A percentile compares a stretch with the other conserved stretches of the same genome.
These are phyloP conservation scores for Microdochium nivale DNA, from an alignment of 2,329 filamentous ascomycete species.

Conservation along the genomic window DNA sequence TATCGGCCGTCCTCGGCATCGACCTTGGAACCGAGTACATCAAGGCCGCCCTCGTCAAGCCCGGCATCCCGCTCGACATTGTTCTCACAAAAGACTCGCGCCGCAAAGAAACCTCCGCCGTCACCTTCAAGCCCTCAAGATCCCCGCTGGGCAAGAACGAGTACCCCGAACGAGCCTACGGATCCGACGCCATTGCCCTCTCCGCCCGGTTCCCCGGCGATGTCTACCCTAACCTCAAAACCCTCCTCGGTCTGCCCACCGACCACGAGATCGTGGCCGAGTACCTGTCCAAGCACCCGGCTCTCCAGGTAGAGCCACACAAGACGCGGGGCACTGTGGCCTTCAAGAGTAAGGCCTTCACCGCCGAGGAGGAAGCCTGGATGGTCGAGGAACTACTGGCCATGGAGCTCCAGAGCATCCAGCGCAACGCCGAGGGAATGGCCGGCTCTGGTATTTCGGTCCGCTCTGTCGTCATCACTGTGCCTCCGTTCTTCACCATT, in stretches of 20 bases:
- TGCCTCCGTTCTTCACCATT: slow-evolving; percentile 81
- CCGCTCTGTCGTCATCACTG: slow-evolving; percentile 77
- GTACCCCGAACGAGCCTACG: slow-evolving; percentile 86
- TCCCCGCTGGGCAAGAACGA: slow-evolving; percentile 51
- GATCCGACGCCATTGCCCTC: slow-evolving; percentile 82
- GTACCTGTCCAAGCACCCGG: slow-evolving; percentile 72
- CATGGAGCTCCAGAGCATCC: slow-evolving; percentile 91
- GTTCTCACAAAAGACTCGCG: slow-evolving; percentile 97
- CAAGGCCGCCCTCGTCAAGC: slow-evolving; percentile 92
- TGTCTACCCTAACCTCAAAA: slow-evolving; percentile 90
- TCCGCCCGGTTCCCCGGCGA: slow-evolving; percentile 83
- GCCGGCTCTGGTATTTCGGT: slow-evolving; percentile 69
- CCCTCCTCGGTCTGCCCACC: slow-evolving; percentile 67
- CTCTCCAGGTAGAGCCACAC: slow-evolving; percentile 57
- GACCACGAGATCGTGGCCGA: slow-evolving; percentile 54
- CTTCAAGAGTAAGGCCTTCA: slow-evolving; percentile 69
- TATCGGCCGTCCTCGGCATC: slow-evolving; percentile 75
- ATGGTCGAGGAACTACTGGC: slow-evolving; percentile 88
- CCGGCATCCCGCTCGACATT: slow-evolving; percentile 93
- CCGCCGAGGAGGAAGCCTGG: slow-evolving; percentile 54
- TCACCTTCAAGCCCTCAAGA: slow-evolving; percentile 85
- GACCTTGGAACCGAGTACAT: slow-evolving; percentile 96
- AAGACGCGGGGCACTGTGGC: slow-evolving; percentile 59
- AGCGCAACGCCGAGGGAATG: slow-evolving; percentile 75
- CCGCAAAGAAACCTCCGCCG: slow-evolving; percentile 84